Evolutionary conservation across 768 basidiomycete genomes (phyloP).

Genomic region (Mycena venus): DNA sequence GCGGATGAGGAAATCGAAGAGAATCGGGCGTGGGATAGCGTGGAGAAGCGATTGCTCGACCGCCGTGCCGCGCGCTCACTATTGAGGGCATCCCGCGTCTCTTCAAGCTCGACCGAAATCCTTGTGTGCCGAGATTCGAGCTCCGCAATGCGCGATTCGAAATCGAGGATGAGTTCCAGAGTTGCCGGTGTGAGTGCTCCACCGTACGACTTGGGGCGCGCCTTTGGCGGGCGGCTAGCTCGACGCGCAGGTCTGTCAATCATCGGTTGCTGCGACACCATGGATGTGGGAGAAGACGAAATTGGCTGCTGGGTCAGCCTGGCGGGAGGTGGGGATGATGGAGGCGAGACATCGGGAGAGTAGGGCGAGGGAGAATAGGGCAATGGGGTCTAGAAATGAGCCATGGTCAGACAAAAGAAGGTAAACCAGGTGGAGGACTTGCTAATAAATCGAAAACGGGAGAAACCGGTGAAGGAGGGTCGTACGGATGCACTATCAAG

Average conservation of each 20-base stretch:
- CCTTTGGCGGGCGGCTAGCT: not conserved
- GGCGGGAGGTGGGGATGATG: conserved; percentile 9
- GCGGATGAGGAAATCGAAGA: conserved; percentile 31
- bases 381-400: conserved; percentile 3
- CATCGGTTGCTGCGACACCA: not conserved
- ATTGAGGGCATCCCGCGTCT: conserved; percentile 34
- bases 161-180: conserved; percentile 33
- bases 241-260: not conserved
- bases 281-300: conserved; percentile 2
- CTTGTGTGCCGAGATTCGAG: conserved; percentile 38
- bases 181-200: conserved; percentile 35
- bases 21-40: conserved; percentile 30
- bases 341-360: conserved; percentile 13
- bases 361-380: conserved; percentile 25
- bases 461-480: conserved; percentile 34
- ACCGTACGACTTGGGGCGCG: conserved; percentile 36
- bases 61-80: conserved; percentile 37
- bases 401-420: not conserved
- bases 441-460: conserved; percentile 28
- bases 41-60: conserved; percentile 27
- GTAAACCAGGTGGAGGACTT: not conserved
- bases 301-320: conserved; percentile 7
- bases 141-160: conserved; percentile 38
- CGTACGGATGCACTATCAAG: conserved; percentile 26
- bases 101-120: conserved; percentile 37